Base-by-base conservation (phyloP, 768 basidiomycete species). In the Tephrocybe sp. region DNA sequence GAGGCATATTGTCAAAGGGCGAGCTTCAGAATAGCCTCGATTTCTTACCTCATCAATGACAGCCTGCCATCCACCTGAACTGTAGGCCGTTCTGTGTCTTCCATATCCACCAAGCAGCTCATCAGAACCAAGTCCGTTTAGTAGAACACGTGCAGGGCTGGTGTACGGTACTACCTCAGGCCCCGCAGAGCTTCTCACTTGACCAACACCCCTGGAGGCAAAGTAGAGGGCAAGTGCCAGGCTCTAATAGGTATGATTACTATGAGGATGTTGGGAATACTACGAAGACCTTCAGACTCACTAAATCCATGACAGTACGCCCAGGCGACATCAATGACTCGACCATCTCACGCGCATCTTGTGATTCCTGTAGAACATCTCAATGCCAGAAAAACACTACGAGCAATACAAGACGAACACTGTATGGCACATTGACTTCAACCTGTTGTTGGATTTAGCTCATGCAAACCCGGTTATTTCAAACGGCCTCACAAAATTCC, bases 51-150 rank as follows among this genome's bases (percentile, higher is more conserved):
- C 94, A 26, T 86, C 76, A 43, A 95, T 77, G 35, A 92, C 79
- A 8, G 82, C 86, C 54, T 73, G 60, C 92, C 92, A 96, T 9
- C 89, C 83, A 16, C 76, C 79, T 6, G 65, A 58, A 5, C 69
- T 74, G 63, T 81, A 98, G 1, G 84, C 89, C 9, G 83, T 80
- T 7, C 92, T 80, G 70, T 98, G 94, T 49, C 97, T 77, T 2
- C 89, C 80, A 65, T 99, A 99, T 1, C 97, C 97, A 2, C 94
- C 97, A 4, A 99, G 74, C 32, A 98, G 75, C 64, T 99, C 97
- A 62, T 99, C 97, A 1, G 97, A 91, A 0, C 97, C 97, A 6
- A 99, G 73, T 1, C 97, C 97, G 54, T 84, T 95, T 21, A 99
- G 70, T 8, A 98, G 71, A 0, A 98, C 93, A 36, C 82, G 79